Percentiles rank a stretch among this genome's conserved stretches.
phyloP scores from a whole-genome alignment of 306 rosid species.

The Dalbergia oliveri region DNA sequence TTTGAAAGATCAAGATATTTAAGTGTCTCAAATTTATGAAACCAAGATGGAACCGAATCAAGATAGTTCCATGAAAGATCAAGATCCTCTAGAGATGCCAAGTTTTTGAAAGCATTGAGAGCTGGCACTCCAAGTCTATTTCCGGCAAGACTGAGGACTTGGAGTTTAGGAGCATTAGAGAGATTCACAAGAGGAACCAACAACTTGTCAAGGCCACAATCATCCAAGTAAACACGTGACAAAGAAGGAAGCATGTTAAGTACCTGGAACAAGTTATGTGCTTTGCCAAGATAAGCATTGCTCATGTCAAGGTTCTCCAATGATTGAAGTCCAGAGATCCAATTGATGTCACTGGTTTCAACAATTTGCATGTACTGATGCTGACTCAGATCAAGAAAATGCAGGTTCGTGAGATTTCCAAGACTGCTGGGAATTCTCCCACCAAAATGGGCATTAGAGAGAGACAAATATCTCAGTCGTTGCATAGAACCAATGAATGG shows the following conservation, averaged over 20 bases:
- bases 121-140: background rate
- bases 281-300: background rate
- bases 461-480: background rate
- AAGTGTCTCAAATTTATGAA: background rate
- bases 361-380: background rate
- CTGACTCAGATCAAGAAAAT: background rate
- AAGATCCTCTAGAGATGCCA: background rate
- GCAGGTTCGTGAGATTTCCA: background rate
- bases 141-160: background rate
- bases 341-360: background rate
- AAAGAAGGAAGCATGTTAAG: background rate
- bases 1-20: background rate
- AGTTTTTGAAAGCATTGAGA: background rate
- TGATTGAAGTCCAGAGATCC: background rate
- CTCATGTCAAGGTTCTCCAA: background rate
- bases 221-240: background rate
- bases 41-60: background rate
- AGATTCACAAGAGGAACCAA: background rate
- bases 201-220: background rate
- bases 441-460: background rate
- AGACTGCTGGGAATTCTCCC: background rate
- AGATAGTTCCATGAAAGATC: background rate
- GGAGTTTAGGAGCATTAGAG: constrained; percentile 1
- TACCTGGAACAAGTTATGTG: background rate
- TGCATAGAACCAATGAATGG: background rate